Percentiles rank a stretch among this genome's conserved stretches.
Evolutionary conservation across 176 grass and related monocot genomes (phyloP).

Genomic region (Bonia amplexicaulis): DNA sequence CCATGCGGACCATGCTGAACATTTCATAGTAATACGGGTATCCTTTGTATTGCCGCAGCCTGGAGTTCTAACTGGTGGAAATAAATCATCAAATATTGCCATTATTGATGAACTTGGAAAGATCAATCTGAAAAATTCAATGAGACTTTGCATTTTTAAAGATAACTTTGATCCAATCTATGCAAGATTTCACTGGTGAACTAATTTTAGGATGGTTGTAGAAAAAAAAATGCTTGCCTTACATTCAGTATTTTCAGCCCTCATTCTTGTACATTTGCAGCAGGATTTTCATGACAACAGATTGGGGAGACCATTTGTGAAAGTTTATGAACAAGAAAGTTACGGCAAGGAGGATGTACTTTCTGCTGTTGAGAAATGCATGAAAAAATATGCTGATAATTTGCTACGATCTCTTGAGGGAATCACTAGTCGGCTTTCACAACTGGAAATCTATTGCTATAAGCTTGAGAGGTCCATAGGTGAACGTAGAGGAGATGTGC

Average conservation of each 20-base stretch:
- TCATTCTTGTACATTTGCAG: slow-evolving; percentile 11
- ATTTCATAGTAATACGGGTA: neutral
- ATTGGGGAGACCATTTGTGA: slow-evolving; percentile 44
- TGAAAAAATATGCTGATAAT: slow-evolving; percentile 88
- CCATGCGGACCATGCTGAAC: neutral
- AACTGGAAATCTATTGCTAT: slow-evolving; percentile 68
- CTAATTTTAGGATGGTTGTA: slow-evolving; percentile 1
- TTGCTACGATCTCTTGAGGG: slow-evolving; percentile 71
- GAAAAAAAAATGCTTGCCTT: neutral
- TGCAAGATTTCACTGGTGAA: neutral
- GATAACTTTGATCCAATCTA: neutral
- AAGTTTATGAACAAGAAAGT: slow-evolving; percentile 67
- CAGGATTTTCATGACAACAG: slow-evolving; percentile 66
- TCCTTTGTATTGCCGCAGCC: neutral
- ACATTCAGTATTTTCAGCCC: neutral
- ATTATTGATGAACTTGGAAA: slow-evolving; percentile 5
- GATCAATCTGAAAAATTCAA: neutral
- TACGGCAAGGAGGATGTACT: slow-evolving; percentile 62
- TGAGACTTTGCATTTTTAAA: neutral
- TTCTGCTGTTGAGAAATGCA: slow-evolving; percentile 77
- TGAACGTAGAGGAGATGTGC: slow-evolving; percentile 57
- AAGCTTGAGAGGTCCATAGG: slow-evolving; percentile 69
- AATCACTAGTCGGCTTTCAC: slow-evolving; percentile 62
- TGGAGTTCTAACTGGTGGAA: neutral
- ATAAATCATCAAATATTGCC: slow-evolving; percentile 3